Conservation (phyloP, 441 rosid genomes). For the Aquilaria agallochum region DNA sequence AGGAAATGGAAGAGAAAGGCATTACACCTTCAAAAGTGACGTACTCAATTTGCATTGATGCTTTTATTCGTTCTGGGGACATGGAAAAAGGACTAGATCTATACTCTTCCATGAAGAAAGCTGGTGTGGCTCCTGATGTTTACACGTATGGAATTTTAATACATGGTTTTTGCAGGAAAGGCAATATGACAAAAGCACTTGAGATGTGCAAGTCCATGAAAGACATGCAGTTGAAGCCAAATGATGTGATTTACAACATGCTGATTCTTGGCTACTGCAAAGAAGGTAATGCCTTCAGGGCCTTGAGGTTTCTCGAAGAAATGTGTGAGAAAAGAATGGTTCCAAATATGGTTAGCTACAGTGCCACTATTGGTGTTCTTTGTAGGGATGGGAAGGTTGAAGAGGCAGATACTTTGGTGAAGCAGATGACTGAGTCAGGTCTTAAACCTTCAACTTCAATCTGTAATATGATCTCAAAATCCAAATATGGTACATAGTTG, state of each 20-base stretch:
- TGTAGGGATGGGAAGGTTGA: constrained; percentile 58
- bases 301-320: constrained; percentile 51
- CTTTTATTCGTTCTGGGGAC: constrained; percentile 35
- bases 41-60: constrained; percentile 56
- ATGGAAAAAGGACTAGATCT: constrained; percentile 63
- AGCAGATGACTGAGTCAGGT: constrained; percentile 50
- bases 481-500: constrained; percentile 23
- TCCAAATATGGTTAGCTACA: constrained; percentile 65
- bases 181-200: constrained; percentile 65
- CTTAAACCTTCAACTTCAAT: constrained; percentile 45
- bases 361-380: constrained; percentile 45
- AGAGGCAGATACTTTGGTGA: constrained; percentile 51
- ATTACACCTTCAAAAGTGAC: constrained; percentile 64
- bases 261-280: constrained; percentile 74
- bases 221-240: constrained; percentile 44
- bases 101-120: constrained; percentile 47
- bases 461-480: constrained; percentile 32
- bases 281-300: constrained; percentile 61
- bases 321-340: constrained; percentile 51
- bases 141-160: constrained; percentile 54
- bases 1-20: constrained; percentile 85
- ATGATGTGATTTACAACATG: constrained; percentile 57
- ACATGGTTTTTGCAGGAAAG: constrained; percentile 67
- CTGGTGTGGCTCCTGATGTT: constrained; percentile 60
- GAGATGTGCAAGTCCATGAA: constrained; percentile 47